Evolutionary conservation across 768 basidiomycete genomes (phyloP).

Genomic region (Omphalotus guepiniiformis): DNA sequence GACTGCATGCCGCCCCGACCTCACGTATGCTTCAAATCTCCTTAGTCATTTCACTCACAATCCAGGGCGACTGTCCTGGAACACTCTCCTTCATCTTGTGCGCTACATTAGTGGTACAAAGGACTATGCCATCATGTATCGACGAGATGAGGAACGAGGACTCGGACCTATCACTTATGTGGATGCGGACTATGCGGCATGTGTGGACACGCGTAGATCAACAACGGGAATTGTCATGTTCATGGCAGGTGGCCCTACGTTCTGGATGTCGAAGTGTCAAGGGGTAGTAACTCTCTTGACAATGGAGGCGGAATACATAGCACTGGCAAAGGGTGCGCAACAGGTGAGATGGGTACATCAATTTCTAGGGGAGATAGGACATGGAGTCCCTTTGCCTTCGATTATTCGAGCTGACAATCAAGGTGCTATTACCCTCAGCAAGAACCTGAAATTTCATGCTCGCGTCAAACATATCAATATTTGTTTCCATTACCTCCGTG

Average conservation of each 20-base stretch:
- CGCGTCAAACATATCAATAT: constrained; percentile 35
- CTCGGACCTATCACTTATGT: not conserved
- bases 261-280: constrained; percentile 4
- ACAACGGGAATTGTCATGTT: not conserved
- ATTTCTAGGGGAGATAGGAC: not conserved
- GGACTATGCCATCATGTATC: not conserved
- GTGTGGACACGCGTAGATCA: not conserved
- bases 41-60: not conserved
- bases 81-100: not conserved
- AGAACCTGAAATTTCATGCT: constrained; percentile 21
- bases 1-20: not conserved
- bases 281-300: not conserved
- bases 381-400: not conserved
- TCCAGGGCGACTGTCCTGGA: not conserved
- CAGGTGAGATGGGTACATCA: not conserved
- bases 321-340: not conserved
- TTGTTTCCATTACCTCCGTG: constrained; percentile 26
- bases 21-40: not conserved
- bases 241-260: not conserved
- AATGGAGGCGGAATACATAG: not conserved
- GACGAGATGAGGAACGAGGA: not conserved
- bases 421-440: constrained; percentile 12
- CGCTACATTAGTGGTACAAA: not conserved
- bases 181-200: not conserved
- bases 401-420: constrained; percentile 23